A percentile compares a stretch with the other conserved stretches of the same genome.
Conservation (phyloP, 371 early-diverging fungal species). For the Ecytonucleospora hepatopenaei region DNA sequence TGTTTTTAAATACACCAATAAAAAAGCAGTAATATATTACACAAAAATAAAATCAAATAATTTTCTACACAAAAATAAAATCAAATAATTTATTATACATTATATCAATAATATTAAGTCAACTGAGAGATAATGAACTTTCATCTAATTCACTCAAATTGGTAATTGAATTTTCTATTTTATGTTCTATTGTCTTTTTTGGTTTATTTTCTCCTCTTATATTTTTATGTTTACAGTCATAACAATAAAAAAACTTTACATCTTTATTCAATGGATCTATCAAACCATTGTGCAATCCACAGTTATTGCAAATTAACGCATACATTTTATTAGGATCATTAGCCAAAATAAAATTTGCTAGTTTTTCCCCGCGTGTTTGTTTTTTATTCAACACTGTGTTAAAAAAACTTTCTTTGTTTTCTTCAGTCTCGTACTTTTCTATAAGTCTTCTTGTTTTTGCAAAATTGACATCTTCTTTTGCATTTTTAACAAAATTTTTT, state of each 20-base stretch:
- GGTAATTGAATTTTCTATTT: background rate
- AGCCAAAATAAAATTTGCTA: slow-evolving; percentile 59
- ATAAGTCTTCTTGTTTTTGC: slow-evolving; percentile 72
- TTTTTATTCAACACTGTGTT: slow-evolving; percentile 51
- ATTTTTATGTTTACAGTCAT: slow-evolving; percentile 36
- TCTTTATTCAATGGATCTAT: slow-evolving; percentile 68
- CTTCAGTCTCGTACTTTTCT: slow-evolving; percentile 66
- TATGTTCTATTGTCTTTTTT: background rate
- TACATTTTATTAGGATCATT: slow-evolving; percentile 63
- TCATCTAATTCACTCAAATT: background rate
- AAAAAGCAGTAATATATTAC: background rate
- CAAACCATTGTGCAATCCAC: slow-evolving; percentile 76
- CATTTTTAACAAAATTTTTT: slow-evolving; percentile 61
- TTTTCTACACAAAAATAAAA: background rate
- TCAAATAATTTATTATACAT: no score
- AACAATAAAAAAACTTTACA: slow-evolving; percentile 57
- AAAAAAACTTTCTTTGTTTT: slow-evolving; percentile 15
- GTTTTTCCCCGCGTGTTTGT: slow-evolving; percentile 71
- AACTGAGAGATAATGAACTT: background rate
- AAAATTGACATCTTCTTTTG: slow-evolving; percentile 72
- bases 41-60: background rate
- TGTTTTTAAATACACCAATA: background rate
- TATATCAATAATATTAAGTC: no score
- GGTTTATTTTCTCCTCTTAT: slow-evolving; percentile 6
- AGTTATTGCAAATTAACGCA: slow-evolving; percentile 73